Evolutionary conservation across 192 early-diverging fungal genomes (phyloP), one percentile per base, ranked within the genome.

Genomic region (Borealophlyctis nickersoniae): DNA sequence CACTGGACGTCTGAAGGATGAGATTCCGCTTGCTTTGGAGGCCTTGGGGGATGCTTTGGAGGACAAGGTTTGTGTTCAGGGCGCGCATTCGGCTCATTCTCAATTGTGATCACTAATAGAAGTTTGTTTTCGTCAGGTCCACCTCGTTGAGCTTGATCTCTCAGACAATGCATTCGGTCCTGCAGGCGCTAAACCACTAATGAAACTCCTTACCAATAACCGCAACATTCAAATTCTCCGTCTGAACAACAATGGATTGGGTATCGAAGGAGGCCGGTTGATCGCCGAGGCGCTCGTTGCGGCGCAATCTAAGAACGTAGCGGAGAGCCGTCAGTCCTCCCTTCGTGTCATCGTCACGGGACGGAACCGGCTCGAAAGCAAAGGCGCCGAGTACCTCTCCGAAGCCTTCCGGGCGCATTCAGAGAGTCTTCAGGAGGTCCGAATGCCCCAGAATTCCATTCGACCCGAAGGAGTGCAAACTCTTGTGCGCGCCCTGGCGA

Each of bases 131-230:
- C 39, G 50, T 51, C 32, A 71, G 62, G 36, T 85, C 26, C 67
- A 84, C 52, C 81, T 95, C 22, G 75, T 87, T n/a, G 90, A 94
- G 57, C 60, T 69, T 4, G 67, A 69, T 48, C 67, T 71, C 36
- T 60, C 77, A 7, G 94, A 98, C 74, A 98, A 98, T 65, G 96
- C 96, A n/a, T 98, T 98, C 79, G 96, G 96, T 22, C 94, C 96
- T 14, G 87, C 88, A 35, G 96, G 96, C 30, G 93, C 94, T 29
- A 81, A 87, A 36, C 92, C 94, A 3, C 82, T 98, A 78, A 78
- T 91, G 19, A 79, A 87, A 32, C 92, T 98, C 53, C 74, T 97
- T 49, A 86, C 82, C 69, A 86, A 90, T 65, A 93, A 90, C 70
- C 80, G 86, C 23, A 80, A 83, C 36, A 81, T 98, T 28, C 85